Evolutionary conservation across 768 basidiomycete genomes (phyloP), one percentile per base, ranked within the genome.

Genomic region (Leucosporidium scottii): DNA sequence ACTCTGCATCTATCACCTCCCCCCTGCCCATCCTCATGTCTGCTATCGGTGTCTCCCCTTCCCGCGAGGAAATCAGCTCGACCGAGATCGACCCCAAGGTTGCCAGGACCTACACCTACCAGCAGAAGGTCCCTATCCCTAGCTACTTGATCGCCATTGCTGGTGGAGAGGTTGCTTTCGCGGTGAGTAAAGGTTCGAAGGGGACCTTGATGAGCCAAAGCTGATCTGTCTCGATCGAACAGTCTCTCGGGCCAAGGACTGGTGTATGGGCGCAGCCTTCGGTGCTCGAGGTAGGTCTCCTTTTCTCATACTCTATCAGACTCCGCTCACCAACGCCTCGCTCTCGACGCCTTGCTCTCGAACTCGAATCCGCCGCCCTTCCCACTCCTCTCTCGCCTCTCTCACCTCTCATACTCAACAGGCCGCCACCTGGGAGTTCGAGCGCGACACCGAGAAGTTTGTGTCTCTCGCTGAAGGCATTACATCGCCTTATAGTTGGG

Each of bases 231-330:
- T 10, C 39, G 34, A 6, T 44, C 39, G 39, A n/a, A n/a, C 57
- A 72, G 61, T 50, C 84, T 48, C 58, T 83, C 47, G 88, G 86
- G 23, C 87, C 84, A 71, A 91, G 94, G 90, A 86, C 82, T 20
- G 93, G 93, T 1, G 83, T 93, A 7, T 97, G 93, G 93, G 86
- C 91, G 1, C 92, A 97, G 79, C 92, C 92, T 0, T 85, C 87
- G 73, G 77, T 87, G 36, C 83, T 59, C 27, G 34, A 65, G 58
- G 64, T 44, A 44, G 8, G 13, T n/a, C n/a, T n/a, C n/a, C n/a
- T n/a, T n/a, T n/a, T n/a, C n/a, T n/a, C n/a, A n/a, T n/a, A n/a
- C n/a, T n/a, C n/a, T n/a, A n/a, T n/a, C n/a, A n/a, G n/a, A n/a
- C n/a, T n/a, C n/a, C n/a, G n/a, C n/a, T n/a, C n/a, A n/a, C n/a